Conservation (phyloP, 768 basidiomycete species). For the Boletellus sp. region DNA sequence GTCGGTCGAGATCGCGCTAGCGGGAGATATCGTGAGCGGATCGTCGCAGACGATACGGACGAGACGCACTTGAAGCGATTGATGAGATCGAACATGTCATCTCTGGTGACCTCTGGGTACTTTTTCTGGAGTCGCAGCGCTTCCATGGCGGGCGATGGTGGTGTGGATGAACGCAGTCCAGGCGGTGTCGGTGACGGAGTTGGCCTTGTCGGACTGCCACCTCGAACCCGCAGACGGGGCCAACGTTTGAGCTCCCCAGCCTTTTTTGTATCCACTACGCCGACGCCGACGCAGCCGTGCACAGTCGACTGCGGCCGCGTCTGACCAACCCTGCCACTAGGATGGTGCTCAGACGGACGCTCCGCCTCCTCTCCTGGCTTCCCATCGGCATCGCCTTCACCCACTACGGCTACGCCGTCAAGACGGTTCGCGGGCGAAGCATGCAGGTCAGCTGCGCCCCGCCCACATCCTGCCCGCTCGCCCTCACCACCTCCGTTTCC, state of each 20-base stretch:
- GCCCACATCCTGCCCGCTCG: neutral
- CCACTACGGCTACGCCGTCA: constrained; percentile 49
- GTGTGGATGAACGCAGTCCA: constrained; percentile 8
- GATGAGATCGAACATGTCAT: constrained; percentile 94
- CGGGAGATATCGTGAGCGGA: constrained; percentile 1
- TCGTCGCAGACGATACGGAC: neutral
- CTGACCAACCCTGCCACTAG: too few relatives aligned
- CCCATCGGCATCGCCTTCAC: constrained; percentile 49
- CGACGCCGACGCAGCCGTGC: neutral
- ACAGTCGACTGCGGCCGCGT: neutral
- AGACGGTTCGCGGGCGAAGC: constrained; percentile 57
- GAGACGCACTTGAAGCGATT: constrained; percentile 89
- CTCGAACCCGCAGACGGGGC: too few relatives aligned
- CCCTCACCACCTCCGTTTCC: too few relatives aligned
- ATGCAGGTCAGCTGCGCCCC: constrained; percentile 57
- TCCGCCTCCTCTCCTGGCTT: constrained; percentile 50
- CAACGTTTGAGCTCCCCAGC: too few relatives aligned
- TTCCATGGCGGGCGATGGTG: constrained; percentile 75
- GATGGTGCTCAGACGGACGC: neutral
- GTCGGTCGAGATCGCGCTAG: constrained; percentile 71
- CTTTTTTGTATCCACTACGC: neutral
- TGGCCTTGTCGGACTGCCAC: too few relatives aligned
- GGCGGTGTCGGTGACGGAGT: constrained; percentile 1
- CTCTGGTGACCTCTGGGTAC: constrained; percentile 84
- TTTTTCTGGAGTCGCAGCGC: constrained; percentile 86